A percentile compares a stretch with the other conserved stretches of the same genome.
Conservation (phyloP, 257 asterid genomes). For the Voacanga thouarsii region DNA sequence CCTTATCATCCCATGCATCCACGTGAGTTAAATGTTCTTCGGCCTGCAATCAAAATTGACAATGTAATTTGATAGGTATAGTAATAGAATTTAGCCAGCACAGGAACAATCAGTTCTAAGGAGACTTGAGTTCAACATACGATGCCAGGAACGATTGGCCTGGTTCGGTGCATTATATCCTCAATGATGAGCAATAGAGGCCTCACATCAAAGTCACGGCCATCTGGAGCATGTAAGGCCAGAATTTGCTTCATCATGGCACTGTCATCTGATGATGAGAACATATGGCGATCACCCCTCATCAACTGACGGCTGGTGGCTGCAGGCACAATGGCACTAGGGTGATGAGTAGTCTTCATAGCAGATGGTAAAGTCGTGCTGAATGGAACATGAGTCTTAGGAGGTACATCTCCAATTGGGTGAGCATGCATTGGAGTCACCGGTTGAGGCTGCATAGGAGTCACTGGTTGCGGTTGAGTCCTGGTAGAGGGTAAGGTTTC, state of each 20-base stretch:
- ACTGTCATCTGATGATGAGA: conserved; percentile 47
- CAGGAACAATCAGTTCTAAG: background rate
- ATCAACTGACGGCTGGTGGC: conserved; percentile 17
- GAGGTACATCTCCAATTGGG: conserved; percentile 16
- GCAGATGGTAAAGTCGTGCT: conserved; percentile 6
- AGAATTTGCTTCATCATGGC: conserved; percentile 49
- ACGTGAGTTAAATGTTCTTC: conserved; percentile 23
- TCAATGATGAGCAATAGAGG: conserved; percentile 52
- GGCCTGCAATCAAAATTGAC: conserved; percentile 22
- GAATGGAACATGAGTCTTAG: background rate
- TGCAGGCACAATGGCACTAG: conserved; percentile 12
- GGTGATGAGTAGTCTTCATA: background rate
- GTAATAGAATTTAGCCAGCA: too few relatives aligned
- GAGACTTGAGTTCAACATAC: background rate
- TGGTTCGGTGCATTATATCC: conserved; percentile 52
- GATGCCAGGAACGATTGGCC: conserved; percentile 23
- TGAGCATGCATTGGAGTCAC: conserved; percentile 4
- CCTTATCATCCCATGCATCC: conserved; percentile 37
- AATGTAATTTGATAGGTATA: background rate
- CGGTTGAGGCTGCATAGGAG: background rate
- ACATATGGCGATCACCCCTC: conserved; percentile 41
- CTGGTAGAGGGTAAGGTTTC: background rate
- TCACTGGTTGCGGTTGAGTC: background rate
- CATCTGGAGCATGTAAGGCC: conserved; percentile 50
- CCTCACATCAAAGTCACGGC: conserved; percentile 49